Evolutionary conservation across 2,329 filamentous ascomycete species (phyloP), one percentile per base, ranked within the genome.

Genomic region (Lanzia echinophila): DNA sequence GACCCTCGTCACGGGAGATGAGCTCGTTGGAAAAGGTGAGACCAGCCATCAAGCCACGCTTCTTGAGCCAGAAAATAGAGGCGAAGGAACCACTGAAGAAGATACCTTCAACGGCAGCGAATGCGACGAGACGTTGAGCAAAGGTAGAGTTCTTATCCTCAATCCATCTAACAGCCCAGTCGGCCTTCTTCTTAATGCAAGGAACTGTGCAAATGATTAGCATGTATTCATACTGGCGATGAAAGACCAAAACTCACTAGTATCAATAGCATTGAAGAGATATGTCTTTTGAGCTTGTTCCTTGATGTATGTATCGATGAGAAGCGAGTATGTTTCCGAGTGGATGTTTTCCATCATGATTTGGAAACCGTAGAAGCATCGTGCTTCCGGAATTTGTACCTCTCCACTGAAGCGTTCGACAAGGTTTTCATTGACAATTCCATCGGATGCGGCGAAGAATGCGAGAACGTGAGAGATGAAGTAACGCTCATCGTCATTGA

Each of bases 281-380:
- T 97, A 91, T 58, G 82, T 87, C 65, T 90, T 86, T 78, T 99
- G 92, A 70, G 88, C 87, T 59, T 89, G 88, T 78, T 99, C 94
- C 81, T 95, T 96, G 77, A 99, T 95, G 75, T 99, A 99, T 59
- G 92, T 96, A 73, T 99, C 94, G 71, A 99, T 99, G 70, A 99
- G 85, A 34, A 99, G 86, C 19, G 92, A 97, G 82, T 99, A 99
- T 52, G 94, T 99, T 79, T 99, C 94, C 15, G 94, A 96, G 82
- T 99, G 94, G 68, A 99, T 96, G 78, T 99, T 99, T 81, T 99
- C 94, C 89, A 99, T 97, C 94, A 99, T 99, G 78, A 97, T 97
- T 79, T 99, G 94, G 83, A 99, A 99, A 61, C 94, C 94, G 73
- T 99, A 99, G 82, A 99, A 99, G 84, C 94, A 99, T 68, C 94